Evolutionary conservation across 169 alveolate genomes (phyloP).

Genomic region (Plasmodium berghei): DNA sequence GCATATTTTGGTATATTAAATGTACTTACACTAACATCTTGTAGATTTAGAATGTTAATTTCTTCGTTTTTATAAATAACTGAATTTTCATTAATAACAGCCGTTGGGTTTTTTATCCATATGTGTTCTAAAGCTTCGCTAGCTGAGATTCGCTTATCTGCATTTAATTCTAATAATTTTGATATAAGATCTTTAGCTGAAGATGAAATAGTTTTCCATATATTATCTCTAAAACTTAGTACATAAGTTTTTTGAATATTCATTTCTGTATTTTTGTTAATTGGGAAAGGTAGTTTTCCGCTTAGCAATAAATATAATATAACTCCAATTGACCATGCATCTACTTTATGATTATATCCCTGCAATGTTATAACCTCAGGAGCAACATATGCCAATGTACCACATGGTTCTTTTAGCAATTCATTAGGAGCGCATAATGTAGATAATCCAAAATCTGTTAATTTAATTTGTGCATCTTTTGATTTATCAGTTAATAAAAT

Average conservation of each 20-base stretch:
- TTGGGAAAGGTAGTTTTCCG: constrained; percentile 93
- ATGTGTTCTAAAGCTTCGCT: constrained; percentile 90
- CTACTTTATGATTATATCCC: constrained; percentile 92
- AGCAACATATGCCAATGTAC: constrained; percentile 93
- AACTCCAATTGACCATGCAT: constrained; percentile 94
- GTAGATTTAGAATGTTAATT: constrained; percentile 59
- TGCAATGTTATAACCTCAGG: constrained; percentile 93
- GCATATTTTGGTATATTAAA: constrained; percentile 76
- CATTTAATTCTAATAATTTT: constrained; percentile 81
- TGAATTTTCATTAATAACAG: constrained; percentile 87
- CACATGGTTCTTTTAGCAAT: constrained; percentile 91
- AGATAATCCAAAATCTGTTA: constrained; percentile 96
- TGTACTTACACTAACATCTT: constrained; percentile 76
- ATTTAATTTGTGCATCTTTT: constrained; percentile 92
- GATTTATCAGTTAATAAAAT: constrained; percentile 92
- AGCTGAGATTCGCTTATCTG: constrained; percentile 84
- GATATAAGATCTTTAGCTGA: constrained; percentile 87
- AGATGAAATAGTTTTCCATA: constrained; percentile 87
- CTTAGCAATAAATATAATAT: constrained; percentile 90
- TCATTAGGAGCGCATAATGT: constrained; percentile 92
- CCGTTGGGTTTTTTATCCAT: constrained; percentile 90
- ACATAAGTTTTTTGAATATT: constrained; percentile 78
- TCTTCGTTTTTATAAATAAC: constrained; percentile 70
- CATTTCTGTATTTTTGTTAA: constrained; percentile 79
- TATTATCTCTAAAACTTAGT: constrained; percentile 83